Evolutionary conservation across 169 alveolate species (phyloP).

Genomic region (Eimeria tenella): DNA sequence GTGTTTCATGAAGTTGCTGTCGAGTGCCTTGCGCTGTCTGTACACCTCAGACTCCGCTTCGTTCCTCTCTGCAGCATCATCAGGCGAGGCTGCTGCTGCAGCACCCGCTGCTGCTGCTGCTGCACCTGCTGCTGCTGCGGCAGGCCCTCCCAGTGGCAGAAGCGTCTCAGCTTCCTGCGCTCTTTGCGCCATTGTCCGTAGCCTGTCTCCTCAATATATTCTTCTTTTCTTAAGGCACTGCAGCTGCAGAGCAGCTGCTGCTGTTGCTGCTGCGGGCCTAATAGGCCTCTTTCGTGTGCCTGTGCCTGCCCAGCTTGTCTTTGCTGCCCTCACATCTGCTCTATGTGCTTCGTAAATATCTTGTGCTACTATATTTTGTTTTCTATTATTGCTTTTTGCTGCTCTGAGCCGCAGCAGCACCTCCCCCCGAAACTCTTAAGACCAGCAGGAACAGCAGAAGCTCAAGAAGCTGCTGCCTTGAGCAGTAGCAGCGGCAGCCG

Average conservation of each 20-base stretch:
- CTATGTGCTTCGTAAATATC: no score
- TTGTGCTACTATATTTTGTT: no score
- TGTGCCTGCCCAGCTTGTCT: no score
- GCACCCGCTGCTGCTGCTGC: conserved; percentile 16
- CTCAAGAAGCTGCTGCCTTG: no score
- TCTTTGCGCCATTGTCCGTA: background rate
- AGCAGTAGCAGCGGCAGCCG: no score
- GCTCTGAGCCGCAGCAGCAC: no score
- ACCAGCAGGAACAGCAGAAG: no score
- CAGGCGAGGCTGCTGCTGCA: background rate
- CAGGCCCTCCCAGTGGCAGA: background rate
- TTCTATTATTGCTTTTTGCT: no score
- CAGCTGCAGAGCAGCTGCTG: background rate
- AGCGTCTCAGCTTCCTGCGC: background rate
- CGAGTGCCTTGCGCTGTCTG: background rate
- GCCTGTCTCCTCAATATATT: background rate
- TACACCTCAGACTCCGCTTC: background rate
- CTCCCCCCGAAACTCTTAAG: no score
- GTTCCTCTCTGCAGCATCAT: background rate
- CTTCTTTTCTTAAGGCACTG: background rate
- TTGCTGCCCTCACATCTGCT: no score
- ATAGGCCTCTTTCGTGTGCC: no score
- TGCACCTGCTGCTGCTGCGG: background rate
- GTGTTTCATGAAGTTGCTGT: background rate
- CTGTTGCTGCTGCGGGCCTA: background rate